Conservation (phyloP, 108 stramenopile genomes). For the Cyclotella distinguenda region DNA sequence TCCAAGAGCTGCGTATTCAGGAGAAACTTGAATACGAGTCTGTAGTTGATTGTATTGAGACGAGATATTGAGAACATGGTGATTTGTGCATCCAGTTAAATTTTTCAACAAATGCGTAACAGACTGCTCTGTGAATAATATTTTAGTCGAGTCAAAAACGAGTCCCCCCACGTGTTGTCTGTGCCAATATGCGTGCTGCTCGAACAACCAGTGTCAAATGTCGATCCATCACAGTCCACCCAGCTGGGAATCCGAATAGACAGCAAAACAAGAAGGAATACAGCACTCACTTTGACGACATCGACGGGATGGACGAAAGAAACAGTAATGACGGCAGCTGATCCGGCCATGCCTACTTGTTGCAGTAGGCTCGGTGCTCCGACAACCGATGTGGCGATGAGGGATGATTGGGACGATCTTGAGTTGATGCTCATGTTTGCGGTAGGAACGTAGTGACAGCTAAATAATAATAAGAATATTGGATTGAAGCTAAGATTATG, state of each 20-base stretch:
- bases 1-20: slow-evolving; percentile 69
- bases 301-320: slow-evolving; percentile 92
- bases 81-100: no score
- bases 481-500: not conserved
- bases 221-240: no score
- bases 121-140: no score
- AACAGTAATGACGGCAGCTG: slow-evolving; percentile 84
- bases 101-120: no score
- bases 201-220: no score
- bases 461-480: not conserved
- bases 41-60: slow-evolving; percentile 4
- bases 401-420: slow-evolving; percentile 3
- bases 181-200: no score
- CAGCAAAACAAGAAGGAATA: not conserved
- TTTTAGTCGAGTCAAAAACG: no score
- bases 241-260: not conserved
- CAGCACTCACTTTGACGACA: slow-evolving; percentile 79
- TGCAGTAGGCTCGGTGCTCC: slow-evolving; percentile 66
- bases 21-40: slow-evolving; percentile 85
- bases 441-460: not conserved
- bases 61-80: no score
- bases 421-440: slow-evolving; percentile 8
- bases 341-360: slow-evolving; percentile 86
- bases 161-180: no score
- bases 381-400: slow-evolving; percentile 33